These are phyloP conservation scores for Vaccinium myrtillus DNA, from an alignment of 148 eudicot genomes.

Conservation along the genomic window DNA sequence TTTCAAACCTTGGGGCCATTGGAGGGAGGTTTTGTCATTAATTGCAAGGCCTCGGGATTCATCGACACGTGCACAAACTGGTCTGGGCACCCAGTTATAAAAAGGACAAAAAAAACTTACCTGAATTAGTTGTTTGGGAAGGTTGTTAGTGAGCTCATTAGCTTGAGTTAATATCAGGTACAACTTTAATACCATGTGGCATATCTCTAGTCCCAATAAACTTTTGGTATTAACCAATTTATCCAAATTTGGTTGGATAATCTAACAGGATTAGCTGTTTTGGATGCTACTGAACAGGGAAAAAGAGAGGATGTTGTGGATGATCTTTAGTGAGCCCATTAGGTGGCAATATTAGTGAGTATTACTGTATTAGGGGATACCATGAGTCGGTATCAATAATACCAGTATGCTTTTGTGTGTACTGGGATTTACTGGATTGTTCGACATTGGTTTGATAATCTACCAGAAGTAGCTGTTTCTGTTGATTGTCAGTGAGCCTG, in stretches of 20 bases:
- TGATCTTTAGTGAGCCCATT: neutral
- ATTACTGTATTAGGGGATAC: neutral
- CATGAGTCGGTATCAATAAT: neutral
- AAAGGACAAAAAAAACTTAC: no score
- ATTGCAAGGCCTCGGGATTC: no score
- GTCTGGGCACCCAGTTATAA: no score
- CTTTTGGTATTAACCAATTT: neutral
- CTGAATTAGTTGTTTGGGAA: neutral
- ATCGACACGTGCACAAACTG: no score
- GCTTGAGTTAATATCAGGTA: neutral
- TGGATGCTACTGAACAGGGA: neutral
- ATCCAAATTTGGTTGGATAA: slow-evolving; percentile 5
- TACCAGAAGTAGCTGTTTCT: neutral
- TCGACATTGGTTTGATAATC: neutral
- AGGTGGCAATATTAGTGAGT: neutral
- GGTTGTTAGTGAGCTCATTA: neutral
- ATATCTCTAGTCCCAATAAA: neutral
- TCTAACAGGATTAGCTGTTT: neutral
- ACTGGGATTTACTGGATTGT: neutral
- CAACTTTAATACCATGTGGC: neutral
- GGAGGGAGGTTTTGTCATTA: no score
- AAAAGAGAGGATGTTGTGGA: no score
- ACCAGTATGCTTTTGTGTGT: neutral
- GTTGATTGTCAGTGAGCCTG: neutral
- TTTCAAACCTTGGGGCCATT: no score